Base-by-base conservation (phyloP, 2,329 filamentous ascomycete species). In the Phyllosticta citriasiana region DNA sequence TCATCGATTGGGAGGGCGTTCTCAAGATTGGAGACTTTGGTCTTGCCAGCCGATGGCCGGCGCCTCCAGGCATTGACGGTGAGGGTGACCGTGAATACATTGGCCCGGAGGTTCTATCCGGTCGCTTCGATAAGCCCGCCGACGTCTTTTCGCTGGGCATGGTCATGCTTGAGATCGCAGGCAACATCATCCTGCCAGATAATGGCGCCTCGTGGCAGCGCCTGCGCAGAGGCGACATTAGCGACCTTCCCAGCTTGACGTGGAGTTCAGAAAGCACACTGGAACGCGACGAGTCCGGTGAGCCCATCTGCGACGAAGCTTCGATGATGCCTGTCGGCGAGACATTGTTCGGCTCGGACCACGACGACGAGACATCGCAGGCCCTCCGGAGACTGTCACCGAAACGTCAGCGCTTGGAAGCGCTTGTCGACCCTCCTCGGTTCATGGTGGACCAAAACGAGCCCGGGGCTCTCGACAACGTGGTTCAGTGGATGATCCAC, bases 11-110 rank as follows among this genome's bases (percentile, higher is more conserved):
- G 72, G 88, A 92, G 70, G 90, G 89, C 24, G 83, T 85, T 10
- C 79, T 95, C 62, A 94, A 94, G 75, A 93, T 95, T 72, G 89
- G 85, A 26, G 89, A 95, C 73, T 94, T 95, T 72, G 89, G 89
- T 51, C 80, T 94, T 77, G 92, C 94, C 26, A 86, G 88, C 51
- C 74, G 80, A 10, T 93, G 89, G 85, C 89, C 91, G 14, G 89
- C 88, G 16, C 82, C 86, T 55, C 80, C 84, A 60, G 84, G 86
- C 60, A 88, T 94, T 63, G 91, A 97, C 66, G 88, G 89, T 52
- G 94, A 99, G 77, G 94, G 94, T 33, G 94, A 99, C 72, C 89
- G 94, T 57, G 90, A 96, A 72, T 99, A 99, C 72, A 93, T 99
- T 71, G 93, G 89, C 0, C 92, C 92, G 0, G 94, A 99, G 74